A percentile compares a stretch with the other conserved stretches of the same genome.
Evolutionary conservation across 2,329 filamentous ascomycete species (phyloP).

Genomic region (Fusarium buharicum): DNA sequence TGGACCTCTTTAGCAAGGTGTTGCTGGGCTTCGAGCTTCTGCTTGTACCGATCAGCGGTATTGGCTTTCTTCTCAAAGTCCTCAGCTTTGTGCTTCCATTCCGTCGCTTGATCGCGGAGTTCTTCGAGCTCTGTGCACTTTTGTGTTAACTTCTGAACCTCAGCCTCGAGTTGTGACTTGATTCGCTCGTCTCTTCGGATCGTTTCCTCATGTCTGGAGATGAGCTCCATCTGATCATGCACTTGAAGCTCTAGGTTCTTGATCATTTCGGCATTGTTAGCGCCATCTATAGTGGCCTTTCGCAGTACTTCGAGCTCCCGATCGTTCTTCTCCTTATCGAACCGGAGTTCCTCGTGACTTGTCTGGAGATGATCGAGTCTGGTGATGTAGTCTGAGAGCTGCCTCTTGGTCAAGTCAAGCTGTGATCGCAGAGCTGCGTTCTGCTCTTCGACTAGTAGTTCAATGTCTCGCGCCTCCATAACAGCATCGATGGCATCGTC

Average conservation of each 20-base stretch:
- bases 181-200: slow-evolving; percentile 51
- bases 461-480: slow-evolving; percentile 62
- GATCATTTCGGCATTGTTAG: slow-evolving; percentile 63
- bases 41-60: slow-evolving; percentile 69
- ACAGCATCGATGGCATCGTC: slow-evolving; percentile 55
- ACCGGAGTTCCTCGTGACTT: slow-evolving; percentile 72
- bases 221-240: slow-evolving; percentile 75
- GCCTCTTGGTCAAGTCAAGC: slow-evolving; percentile 64
- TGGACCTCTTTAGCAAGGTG: slow-evolving; percentile 66
- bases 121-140: slow-evolving; percentile 61
- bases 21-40: slow-evolving; percentile 69
- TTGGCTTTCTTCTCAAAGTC: slow-evolving; percentile 71
- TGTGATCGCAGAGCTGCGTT: slow-evolving; percentile 62
- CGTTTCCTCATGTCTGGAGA: slow-evolving; percentile 71
- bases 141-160: slow-evolving; percentile 59
- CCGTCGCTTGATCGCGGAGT: slow-evolving; percentile 68
- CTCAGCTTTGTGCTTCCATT: slow-evolving; percentile 67
- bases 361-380: slow-evolving; percentile 69
- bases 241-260: slow-evolving; percentile 66
- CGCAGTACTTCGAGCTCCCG: slow-evolving; percentile 62
- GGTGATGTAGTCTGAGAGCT: slow-evolving; percentile 67
- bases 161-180: slow-evolving; percentile 66
- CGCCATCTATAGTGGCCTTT: slow-evolving; percentile 62
- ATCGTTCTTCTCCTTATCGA: slow-evolving; percentile 68
- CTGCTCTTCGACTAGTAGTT: slow-evolving; percentile 67